phyloP scores from a whole-genome alignment of 169 alveolate genomes.

The Plasmodium gonderi region DNA sequence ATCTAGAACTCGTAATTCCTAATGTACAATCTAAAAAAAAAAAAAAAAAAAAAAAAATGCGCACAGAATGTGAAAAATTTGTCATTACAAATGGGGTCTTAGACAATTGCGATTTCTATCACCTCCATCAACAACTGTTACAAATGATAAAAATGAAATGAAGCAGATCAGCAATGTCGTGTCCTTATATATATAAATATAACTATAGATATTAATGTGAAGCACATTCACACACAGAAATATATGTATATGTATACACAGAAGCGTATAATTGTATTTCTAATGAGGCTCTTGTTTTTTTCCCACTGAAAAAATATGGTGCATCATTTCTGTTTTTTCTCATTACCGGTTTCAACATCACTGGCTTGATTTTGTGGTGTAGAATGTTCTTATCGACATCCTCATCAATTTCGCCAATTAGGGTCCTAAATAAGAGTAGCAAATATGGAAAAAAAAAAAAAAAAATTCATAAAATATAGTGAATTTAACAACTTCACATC shows the following conservation, averaged over 20 bases:
- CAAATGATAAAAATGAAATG: background rate
- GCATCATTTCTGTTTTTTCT: background rate
- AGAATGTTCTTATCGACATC: constrained; percentile 78
- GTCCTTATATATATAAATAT: background rate
- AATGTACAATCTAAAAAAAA: background rate
- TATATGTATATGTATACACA: background rate
- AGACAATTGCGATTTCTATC: background rate
- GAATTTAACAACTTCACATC: background rate
- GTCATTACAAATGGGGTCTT: background rate
- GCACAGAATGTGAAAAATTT: background rate
- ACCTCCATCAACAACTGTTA: background rate
- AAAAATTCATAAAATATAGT: background rate
- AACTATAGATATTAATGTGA: too few relatives aligned
- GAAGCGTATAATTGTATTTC: background rate
- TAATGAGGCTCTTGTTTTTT: too few relatives aligned
- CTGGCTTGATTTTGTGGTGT: constrained; percentile 78
- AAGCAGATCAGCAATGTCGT: background rate
- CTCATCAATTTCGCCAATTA: constrained; percentile 81
- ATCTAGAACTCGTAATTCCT: background rate
- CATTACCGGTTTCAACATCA: constrained; percentile 79
- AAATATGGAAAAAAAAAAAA: background rate
- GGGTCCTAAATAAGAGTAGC: too few relatives aligned
- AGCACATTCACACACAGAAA: too few relatives aligned
- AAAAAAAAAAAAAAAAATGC: background rate
- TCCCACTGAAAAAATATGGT: background rate